A percentile compares a stretch with the other conserved stretches of the same genome.
Evolutionary conservation across 768 basidiomycete species (phyloP).

Genomic region (Dictyophora rubrovolvata): DNA sequence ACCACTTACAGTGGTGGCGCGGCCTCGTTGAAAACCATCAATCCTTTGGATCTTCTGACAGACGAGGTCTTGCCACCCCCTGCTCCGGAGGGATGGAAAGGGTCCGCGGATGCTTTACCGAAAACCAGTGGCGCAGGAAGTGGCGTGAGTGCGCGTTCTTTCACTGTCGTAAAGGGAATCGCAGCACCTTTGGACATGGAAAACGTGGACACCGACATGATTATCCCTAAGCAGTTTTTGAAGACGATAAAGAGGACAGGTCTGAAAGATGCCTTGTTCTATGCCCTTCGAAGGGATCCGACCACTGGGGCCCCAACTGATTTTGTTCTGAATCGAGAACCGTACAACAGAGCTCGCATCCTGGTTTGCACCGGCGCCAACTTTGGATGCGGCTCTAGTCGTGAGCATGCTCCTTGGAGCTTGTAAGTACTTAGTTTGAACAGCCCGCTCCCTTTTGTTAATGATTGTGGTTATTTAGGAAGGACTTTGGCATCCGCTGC

Average conservation of each 20-base stretch:
- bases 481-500: constrained; percentile 85
- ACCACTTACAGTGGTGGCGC: constrained; percentile 33
- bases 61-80: constrained; percentile 53
- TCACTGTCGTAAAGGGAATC: constrained; percentile 62
- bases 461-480: constrained; percentile 28
- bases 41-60: constrained; percentile 67
- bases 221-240: constrained; percentile 89
- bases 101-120: constrained; percentile 1
- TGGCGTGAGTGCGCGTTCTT: constrained; percentile 46
- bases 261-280: constrained; percentile 77
- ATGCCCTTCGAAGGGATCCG: constrained; percentile 66
- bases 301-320: constrained; percentile 72
- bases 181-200: constrained; percentile 72
- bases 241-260: constrained; percentile 89
- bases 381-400: constrained; percentile 86
- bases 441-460: constrained; percentile 7
- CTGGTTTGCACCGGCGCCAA: constrained; percentile 79
- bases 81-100: constrained; percentile 29
- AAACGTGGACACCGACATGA: constrained; percentile 89
- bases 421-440: constrained; percentile 37
- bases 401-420: constrained; percentile 88
- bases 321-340: constrained; percentile 75
- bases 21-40: constrained; percentile 56
- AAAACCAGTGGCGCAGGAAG: constrained; percentile 24
- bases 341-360: constrained; percentile 66